Percentiles rank a stretch among this genome's conserved stretches.
Conservation (phyloP, 1,284 basidiomycete species). For the Boletus mariae region DNA sequence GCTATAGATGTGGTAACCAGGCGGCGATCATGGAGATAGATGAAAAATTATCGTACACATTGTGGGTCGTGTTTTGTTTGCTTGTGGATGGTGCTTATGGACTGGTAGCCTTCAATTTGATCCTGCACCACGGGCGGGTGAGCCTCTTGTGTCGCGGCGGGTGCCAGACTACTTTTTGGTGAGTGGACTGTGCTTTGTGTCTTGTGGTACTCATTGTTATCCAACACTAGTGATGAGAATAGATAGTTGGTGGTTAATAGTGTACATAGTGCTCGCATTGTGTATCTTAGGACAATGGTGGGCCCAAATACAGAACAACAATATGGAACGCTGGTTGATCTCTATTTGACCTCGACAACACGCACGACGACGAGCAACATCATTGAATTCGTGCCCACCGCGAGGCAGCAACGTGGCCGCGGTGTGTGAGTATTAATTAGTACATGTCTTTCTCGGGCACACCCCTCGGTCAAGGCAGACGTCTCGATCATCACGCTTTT, state of each 20-base stretch:
- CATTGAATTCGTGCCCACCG: background rate
- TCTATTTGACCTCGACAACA: constrained; percentile 7
- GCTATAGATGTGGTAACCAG: constrained; percentile 99
- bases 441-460: constrained; percentile 83
- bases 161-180: constrained; percentile 98
- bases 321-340: background rate
- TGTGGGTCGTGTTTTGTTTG: constrained; percentile 49
- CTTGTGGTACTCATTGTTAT: constrained; percentile 1
- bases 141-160: constrained; percentile 95
- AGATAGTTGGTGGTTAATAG: constrained; percentile 6
- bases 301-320: constrained; percentile 27
- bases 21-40: constrained; percentile 99
- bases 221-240: too few species aligned
- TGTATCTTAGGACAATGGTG: constrained; percentile 10
- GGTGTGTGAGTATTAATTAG: constrained; percentile 10
- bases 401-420: constrained; percentile 20
- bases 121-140: constrained; percentile 96
- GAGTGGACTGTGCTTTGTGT: constrained; percentile 24
- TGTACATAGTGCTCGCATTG: constrained; percentile 24
- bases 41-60: constrained; percentile 95
- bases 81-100: constrained; percentile 12
- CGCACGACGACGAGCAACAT: constrained; percentile 14
- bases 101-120: constrained; percentile 92
- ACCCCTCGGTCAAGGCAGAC: constrained; percentile 77
- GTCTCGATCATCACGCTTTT: constrained; percentile 74